These are phyloP conservation scores for Arthroderma sp. DNA, from an alignment of 2,329 filamentous ascomycete species.

Conservation along the genomic window DNA sequence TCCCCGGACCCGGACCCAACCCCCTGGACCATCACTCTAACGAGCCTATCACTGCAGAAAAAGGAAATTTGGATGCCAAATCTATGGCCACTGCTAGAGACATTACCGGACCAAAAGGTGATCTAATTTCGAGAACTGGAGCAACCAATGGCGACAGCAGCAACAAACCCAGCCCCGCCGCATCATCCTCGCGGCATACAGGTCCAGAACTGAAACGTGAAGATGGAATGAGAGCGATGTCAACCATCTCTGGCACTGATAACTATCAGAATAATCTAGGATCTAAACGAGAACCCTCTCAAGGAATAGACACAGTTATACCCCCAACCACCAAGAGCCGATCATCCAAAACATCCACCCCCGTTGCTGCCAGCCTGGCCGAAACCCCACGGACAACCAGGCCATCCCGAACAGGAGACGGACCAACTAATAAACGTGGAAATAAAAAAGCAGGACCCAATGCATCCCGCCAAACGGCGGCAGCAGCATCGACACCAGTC, in stretches of 20 bases:
- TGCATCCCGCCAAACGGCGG: conserved; percentile 9
- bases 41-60: conserved; percentile 7
- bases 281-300: neutral
- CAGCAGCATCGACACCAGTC: conserved; percentile 22
- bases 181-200: neutral
- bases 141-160: conserved; percentile 19
- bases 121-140: conserved; percentile 9
- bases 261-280: neutral
- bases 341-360: conserved; percentile 18
- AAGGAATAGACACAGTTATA: conserved; percentile 1
- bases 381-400: conserved; percentile 14
- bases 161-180: conserved; percentile 6
- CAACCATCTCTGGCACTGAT: neutral
- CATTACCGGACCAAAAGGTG: conserved; percentile 5
- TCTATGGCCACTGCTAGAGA: neutral
- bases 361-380: conserved; percentile 16
- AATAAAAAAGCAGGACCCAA: conserved; percentile 21
- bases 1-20: conserved; percentile 20
- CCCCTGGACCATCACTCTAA: conserved; percentile 13
- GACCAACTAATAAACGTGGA: conserved; percentile 16
- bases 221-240: neutral
- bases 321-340: conserved; percentile 10
- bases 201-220: conserved; percentile 1
- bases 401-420: conserved; percentile 9
- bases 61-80: conserved; percentile 7